phyloP scores from a whole-genome alignment of 768 basidiomycete genomes.

The Amanita fuliginea region DNA sequence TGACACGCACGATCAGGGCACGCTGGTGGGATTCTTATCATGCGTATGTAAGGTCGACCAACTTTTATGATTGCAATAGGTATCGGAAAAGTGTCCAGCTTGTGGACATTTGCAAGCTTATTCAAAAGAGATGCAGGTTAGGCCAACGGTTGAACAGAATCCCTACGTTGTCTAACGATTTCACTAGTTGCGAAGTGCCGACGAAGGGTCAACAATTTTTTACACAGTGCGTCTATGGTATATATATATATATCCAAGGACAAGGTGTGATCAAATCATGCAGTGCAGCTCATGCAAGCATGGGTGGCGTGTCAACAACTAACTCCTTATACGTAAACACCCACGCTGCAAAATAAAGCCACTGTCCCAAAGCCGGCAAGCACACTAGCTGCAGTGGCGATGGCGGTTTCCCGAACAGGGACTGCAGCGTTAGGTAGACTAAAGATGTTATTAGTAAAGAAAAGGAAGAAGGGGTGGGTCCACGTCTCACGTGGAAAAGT shows the following conservation, averaged over 20 bases:
- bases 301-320: slow-evolving; percentile 80
- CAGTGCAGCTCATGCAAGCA: slow-evolving; percentile 71
- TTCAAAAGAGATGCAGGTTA: slow-evolving; percentile 81
- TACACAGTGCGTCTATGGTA: slow-evolving; percentile 60
- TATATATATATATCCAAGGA: background rate
- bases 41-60: background rate
- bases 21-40: slow-evolving; percentile 22
- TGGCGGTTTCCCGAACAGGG: slow-evolving; percentile 53
- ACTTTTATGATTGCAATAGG: slow-evolving; percentile 29
- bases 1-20: slow-evolving; percentile 57
- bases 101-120: slow-evolving; percentile 82
- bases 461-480: slow-evolving; percentile 4
- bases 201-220: slow-evolving; percentile 90
- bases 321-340: slow-evolving; percentile 61
- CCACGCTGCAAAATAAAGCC: slow-evolving; percentile 76
- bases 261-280: slow-evolving; percentile 8
- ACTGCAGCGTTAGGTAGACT: slow-evolving; percentile 68
- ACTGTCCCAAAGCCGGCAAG: slow-evolving; percentile 87
- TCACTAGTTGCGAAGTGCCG: slow-evolving; percentile 70
- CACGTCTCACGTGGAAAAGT: slow-evolving; percentile 73
- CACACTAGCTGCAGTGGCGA: slow-evolving; percentile 63
- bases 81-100: slow-evolving; percentile 80
- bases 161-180: background rate
- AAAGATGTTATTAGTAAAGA: slow-evolving; percentile 10
- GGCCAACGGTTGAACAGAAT: slow-evolving; percentile 10